Evolutionary conservation across 495 filamentous ascomycete genomes (phyloP).

Genomic region (Margaritispora aquatica): DNA sequence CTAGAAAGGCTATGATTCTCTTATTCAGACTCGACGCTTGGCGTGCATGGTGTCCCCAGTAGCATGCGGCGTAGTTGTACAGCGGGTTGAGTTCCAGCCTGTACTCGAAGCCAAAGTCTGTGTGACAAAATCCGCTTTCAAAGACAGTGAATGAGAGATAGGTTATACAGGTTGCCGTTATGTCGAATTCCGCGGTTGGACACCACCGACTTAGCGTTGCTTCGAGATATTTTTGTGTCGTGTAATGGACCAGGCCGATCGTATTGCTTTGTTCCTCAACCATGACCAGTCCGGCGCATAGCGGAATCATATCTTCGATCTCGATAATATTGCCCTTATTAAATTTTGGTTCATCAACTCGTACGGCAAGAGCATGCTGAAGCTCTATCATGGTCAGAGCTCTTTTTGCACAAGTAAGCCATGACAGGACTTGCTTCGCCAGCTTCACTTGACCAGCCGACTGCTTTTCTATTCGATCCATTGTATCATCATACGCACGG

Average conservation of each 20-base stretch:
- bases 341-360: conserved; percentile 18
- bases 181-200: conserved; percentile 26
- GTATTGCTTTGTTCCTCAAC: conserved; percentile 38
- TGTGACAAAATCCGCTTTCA: conserved; percentile 9
- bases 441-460: conserved; percentile 17
- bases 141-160: conserved; percentile 30
- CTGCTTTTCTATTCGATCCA: conserved; percentile 24
- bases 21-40: neutral
- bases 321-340: conserved; percentile 20
- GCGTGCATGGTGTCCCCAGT: conserved; percentile 33
- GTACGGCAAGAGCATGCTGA: conserved; percentile 5
- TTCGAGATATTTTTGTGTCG: conserved; percentile 46
- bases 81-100: conserved; percentile 12
- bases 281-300: conserved; percentile 48
- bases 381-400: conserved; percentile 5
- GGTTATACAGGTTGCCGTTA: conserved; percentile 34
- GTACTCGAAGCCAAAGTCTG: conserved; percentile 25
- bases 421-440: conserved; percentile 13
- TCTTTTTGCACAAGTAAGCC: conserved; percentile 9
- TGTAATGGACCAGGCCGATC: conserved; percentile 49
- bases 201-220: conserved; percentile 27
- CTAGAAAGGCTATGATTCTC: conserved; percentile 15
- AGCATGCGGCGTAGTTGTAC: conserved; percentile 4
- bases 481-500: conserved; percentile 14
- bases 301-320: conserved; percentile 24